Percentiles rank a stretch among this genome's conserved stretches.
Conservation (phyloP, 768 basidiomycete genomes). For the Tulasnella sp. region DNA sequence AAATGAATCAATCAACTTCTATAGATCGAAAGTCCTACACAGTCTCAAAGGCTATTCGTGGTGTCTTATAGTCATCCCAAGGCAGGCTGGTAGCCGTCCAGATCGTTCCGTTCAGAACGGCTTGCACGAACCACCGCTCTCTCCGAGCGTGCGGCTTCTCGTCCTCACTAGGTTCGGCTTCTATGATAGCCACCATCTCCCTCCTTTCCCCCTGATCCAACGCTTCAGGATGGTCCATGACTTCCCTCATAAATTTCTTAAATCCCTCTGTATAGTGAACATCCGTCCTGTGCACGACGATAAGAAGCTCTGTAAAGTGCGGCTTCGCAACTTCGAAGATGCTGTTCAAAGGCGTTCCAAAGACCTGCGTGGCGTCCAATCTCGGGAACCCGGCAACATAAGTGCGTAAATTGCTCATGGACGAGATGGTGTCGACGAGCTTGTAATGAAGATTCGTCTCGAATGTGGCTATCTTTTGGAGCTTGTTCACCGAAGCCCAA, state of each 20-base stretch:
- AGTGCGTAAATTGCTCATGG: background rate
- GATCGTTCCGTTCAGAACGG: conserved; percentile 1
- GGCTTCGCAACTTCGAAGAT: conserved; percentile 11
- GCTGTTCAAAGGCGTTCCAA: conserved; percentile 12
- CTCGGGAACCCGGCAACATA: conserved; percentile 1
- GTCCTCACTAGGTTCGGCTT: background rate
- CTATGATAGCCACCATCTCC: background rate
- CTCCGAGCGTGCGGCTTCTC: background rate
- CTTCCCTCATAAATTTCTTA: conserved; percentile 13
- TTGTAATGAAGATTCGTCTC: conserved; percentile 15
- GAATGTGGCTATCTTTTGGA: background rate
- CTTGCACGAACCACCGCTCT: background rate
- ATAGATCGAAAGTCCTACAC: background rate
- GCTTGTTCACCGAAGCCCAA: background rate
- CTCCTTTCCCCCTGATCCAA: conserved; percentile 1
- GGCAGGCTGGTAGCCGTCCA: background rate
- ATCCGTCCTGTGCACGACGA: background rate
- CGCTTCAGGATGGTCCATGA: conserved; percentile 10
- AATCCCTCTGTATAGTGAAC: background rate
- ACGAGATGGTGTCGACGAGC: conserved; percentile 1
- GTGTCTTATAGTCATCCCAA: background rate
- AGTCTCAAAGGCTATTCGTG: background rate
- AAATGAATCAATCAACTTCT: background rate
- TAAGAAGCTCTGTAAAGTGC: background rate
- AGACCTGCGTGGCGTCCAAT: background rate